Base-by-base conservation (phyloP, 345 rosid species). In the Dimocarpus longan region DNA sequence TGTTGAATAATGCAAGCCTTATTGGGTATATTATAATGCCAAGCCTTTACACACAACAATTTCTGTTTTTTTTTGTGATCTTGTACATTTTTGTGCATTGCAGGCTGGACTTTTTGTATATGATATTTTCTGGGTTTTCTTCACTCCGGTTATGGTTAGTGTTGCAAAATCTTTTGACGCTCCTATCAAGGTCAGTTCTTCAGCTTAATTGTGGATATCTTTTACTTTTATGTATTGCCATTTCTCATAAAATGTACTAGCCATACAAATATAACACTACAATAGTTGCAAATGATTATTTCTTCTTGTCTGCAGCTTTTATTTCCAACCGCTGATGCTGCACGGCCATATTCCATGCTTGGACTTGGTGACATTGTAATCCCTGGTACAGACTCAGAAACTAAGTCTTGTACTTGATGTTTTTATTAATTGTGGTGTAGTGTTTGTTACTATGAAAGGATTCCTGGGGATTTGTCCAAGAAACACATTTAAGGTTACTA, bases 361-460 rank as follows among this genome's bases (percentile, higher is more conserved):
- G 98, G 99, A 37, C 99, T 96, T 86, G 99, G 99, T 80, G 99
- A 94, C 74, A 94, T 96, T 86, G 99, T 96, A 79, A 94, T 96
- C 69, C 99, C 99, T 5, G 99, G 99, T 94, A 90, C 71, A 85
- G 28, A 60, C 43, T 40, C 69, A 60, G 68, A 40, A 24, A 63
- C 76, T 19, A 66, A 42, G 65, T 68, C 37, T 82, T 10, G 7
- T 66, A 67, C 22, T 18, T 40, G 24, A 65, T 68, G 66, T 50
- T 50, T 7, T 46, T 65, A 57, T 71, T n/a, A 43, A 56, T n/a
- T 70, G 56, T 52, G n/a, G 46, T 59, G 22, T 57, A 10, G 46
- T 42, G 21, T 46, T 56, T 69, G 63, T 28, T 64, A 64, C n/a
- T 46, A 75, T 65, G 39, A 4, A 19, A 32, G n/a, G 26, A 65